A percentile compares a stretch with the other conserved stretches of the same genome.
phyloP scores from a whole-genome alignment of 176 grass and related monocot species.

The Canna indica region DNA sequence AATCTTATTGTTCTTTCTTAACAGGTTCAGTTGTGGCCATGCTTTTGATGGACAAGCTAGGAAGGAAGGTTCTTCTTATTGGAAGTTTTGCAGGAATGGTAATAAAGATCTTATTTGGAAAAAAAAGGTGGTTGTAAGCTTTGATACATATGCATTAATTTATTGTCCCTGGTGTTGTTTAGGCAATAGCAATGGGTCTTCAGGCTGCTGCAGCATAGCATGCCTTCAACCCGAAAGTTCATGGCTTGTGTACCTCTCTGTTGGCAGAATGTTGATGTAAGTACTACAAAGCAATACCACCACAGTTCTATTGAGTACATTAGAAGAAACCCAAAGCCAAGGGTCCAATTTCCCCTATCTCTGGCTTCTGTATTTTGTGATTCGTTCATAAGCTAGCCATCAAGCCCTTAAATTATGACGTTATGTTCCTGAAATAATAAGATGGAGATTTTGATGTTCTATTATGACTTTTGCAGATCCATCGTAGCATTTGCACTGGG shows the following conservation, averaged over 20 bases:
- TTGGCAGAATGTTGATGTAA: conserved; percentile 95
- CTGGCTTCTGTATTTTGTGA: not conserved
- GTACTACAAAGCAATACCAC: not conserved
- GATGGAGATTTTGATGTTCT: not conserved
- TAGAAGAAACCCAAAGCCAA: not conserved
- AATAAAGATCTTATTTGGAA: conserved; percentile 10
- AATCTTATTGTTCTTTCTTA: conserved; percentile 23
- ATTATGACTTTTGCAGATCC: conserved; percentile 51
- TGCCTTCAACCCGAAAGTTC: conserved; percentile 45
- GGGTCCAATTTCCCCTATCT: too few species aligned
- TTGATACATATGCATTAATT: not conserved
- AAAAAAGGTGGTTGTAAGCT: not conserved
- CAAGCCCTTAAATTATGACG: not conserved
- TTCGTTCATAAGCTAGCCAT: not conserved
- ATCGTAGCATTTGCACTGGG: conserved; percentile 87
- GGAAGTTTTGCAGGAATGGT: conserved; percentile 96
- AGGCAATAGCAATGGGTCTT: conserved; percentile 87
- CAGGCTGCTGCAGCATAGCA: conserved; percentile 77
- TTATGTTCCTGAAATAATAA: not conserved
- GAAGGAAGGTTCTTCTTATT: conserved; percentile 70
- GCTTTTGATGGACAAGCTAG: conserved; percentile 96
- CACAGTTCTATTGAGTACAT: not conserved
- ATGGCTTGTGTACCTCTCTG: conserved; percentile 62
- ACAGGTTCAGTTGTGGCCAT: conserved; percentile 83
- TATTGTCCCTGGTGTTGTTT: conserved; percentile 20